These are phyloP conservation scores for Rhodotorula sp. DNA, from an alignment of 1,284 basidiomycete species.

Conservation along the genomic window DNA sequence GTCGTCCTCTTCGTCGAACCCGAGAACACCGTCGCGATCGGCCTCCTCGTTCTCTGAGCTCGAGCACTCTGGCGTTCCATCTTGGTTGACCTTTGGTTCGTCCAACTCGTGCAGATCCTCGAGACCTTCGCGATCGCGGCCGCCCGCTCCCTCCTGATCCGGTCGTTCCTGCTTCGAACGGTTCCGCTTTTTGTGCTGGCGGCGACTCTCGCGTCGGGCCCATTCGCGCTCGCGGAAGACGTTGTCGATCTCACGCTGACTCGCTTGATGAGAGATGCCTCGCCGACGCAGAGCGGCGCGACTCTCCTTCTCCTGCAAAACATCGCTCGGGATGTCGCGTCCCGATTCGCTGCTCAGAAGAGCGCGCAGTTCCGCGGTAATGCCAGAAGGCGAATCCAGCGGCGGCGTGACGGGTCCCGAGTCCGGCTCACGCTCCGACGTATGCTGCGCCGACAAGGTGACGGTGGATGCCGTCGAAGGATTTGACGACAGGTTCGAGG, in stretches of 20 bases:
- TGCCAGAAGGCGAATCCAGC: not conserved
- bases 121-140: not conserved
- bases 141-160: too few species aligned
- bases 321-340: not conserved
- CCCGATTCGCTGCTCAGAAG: not conserved
- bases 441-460: not conserved
- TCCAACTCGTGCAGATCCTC: not conserved
- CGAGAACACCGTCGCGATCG: not conserved
- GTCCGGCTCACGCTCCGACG: not conserved
- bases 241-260: slow-evolving; percentile 4
- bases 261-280: not conserved
- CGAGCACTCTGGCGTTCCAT: not conserved
- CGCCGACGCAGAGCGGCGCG: not conserved
- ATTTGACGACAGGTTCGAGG: not conserved
- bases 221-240: slow-evolving; percentile 1
- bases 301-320: slow-evolving; percentile 2
- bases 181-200: not conserved
- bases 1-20: slow-evolving; percentile 7
- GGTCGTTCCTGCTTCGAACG: slow-evolving; percentile 1
- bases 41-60: not conserved
- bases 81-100: not conserved
- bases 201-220: not conserved
- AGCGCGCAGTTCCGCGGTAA: not conserved
- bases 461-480: not conserved
- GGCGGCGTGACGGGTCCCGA: not conserved